Conservation (phyloP, 345 rosid species). For the Hypericum perforatum region DNA sequence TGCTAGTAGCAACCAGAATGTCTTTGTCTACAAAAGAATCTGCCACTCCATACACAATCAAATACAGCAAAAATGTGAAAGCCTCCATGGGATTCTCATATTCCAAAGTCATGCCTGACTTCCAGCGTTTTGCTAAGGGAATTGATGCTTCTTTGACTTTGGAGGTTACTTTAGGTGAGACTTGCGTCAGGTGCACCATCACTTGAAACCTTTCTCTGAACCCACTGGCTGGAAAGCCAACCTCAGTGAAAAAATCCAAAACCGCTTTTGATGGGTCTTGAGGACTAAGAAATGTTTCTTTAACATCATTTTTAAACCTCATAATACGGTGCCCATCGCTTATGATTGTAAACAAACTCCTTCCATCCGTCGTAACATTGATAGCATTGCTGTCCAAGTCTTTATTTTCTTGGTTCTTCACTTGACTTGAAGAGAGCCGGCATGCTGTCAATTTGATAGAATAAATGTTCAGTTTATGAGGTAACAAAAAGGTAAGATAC, state of each 20-base stretch:
- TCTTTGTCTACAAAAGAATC: background rate
- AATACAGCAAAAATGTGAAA: constrained; percentile 1
- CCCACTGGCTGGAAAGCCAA: background rate
- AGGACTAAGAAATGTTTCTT: background rate
- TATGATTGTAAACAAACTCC: background rate
- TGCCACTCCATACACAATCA: background rate
- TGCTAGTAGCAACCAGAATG: background rate
- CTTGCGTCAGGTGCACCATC: background rate
- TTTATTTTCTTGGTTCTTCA: too few relatives aligned
- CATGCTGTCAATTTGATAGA: too few relatives aligned
- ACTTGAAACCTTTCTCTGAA: background rate
- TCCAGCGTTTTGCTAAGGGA: background rate
- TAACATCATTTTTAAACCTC: background rate
- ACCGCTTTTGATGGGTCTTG: background rate
- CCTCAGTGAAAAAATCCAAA: background rate
- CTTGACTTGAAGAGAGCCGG: too few relatives aligned
- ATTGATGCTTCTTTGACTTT: background rate
- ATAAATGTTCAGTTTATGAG: too few relatives aligned
- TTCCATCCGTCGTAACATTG: background rate
- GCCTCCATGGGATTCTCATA: constrained; percentile 9
- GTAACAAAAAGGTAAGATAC: too few relatives aligned
- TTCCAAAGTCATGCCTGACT: background rate
- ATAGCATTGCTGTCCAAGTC: too few relatives aligned
- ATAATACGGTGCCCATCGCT: background rate
- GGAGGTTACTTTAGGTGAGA: background rate